Conservation (phyloP, 2,329 filamentous ascomycete species). For the Dichotomopilus funicola region DNA sequence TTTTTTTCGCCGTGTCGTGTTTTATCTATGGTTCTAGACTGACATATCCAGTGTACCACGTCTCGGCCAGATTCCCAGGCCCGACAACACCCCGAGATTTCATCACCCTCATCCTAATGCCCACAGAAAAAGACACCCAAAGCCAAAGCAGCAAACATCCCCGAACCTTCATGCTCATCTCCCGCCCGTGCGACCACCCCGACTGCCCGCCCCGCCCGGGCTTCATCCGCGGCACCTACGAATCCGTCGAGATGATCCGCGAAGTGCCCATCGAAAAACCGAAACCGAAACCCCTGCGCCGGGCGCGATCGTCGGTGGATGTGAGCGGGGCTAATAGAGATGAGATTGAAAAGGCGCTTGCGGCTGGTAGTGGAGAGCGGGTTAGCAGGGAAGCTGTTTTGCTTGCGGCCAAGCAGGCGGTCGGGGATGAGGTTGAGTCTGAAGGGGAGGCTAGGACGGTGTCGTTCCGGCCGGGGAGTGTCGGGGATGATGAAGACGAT, state of each 20-base stretch:
- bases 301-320: constrained; percentile 40
- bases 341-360: neutral
- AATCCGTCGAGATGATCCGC: constrained; percentile 85
- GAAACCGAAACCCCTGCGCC: constrained; percentile 28
- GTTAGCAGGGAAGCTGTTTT: constrained; percentile 38
- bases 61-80: constrained; percentile 84
- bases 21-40: no score
- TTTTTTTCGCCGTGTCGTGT: no score
- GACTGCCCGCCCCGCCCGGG: constrained; percentile 63
- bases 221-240: constrained; percentile 78
- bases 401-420: constrained; percentile 33
- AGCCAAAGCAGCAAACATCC: constrained; percentile 38
- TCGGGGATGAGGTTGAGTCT: constrained; percentile 17
- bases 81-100: constrained; percentile 87
- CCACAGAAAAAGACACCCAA: constrained; percentile 16
- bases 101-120: constrained; percentile 62
- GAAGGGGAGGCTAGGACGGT: constrained; percentile 9
- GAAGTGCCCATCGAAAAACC: constrained; percentile 59
- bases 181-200: constrained; percentile 73
- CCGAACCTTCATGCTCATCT: constrained; percentile 78
- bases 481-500: constrained; percentile 3
- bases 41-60: constrained; percentile 62
- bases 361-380: constrained; percentile 11
- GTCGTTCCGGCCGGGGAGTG: neutral
- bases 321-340: constrained; percentile 30